A percentile compares a stretch with the other conserved stretches of the same genome.
Conservation (phyloP, 2,329 filamentous ascomycete species). For the Arachnomyces sp. region DNA sequence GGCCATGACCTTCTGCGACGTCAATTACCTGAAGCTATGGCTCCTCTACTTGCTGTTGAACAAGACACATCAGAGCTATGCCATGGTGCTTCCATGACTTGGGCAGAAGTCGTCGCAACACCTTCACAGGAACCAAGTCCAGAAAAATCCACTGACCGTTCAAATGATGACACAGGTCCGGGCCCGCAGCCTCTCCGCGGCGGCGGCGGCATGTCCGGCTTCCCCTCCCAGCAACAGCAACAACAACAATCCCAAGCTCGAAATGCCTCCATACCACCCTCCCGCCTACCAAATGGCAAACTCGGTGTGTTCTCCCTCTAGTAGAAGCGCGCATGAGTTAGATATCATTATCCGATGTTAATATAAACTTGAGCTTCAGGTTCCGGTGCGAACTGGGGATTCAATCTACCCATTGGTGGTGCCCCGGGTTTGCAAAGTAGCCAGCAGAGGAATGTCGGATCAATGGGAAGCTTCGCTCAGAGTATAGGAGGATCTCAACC, state of each 20-base stretch:
- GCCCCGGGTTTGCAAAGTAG: constrained; percentile 44
- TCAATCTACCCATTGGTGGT: constrained; percentile 48
- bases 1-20: too few species aligned
- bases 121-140: too few species aligned
- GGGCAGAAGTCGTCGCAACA: too few species aligned
- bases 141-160: constrained; percentile 12
- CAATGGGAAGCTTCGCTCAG: constrained; percentile 50
- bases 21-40: too few species aligned
- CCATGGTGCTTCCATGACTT: too few species aligned
- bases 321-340: too few species aligned
- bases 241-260: constrained; percentile 27
- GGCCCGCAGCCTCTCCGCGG: constrained; percentile 44
- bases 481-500: constrained; percentile 48
- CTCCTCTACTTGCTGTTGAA: too few species aligned
- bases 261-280: constrained; percentile 41
- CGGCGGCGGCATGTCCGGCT: constrained; percentile 41
- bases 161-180: constrained; percentile 31
- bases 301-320: constrained; percentile 36
- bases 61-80: too few species aligned
- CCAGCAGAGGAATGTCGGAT: constrained; percentile 45
- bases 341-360: neutral
- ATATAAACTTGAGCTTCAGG: constrained; percentile 27
- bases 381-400: constrained; percentile 51
- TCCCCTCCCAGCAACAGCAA: constrained; percentile 45
- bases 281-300: constrained; percentile 48